phyloP scores from a whole-genome alignment of 306 rosid species.

The Cicer judaicum region DNA sequence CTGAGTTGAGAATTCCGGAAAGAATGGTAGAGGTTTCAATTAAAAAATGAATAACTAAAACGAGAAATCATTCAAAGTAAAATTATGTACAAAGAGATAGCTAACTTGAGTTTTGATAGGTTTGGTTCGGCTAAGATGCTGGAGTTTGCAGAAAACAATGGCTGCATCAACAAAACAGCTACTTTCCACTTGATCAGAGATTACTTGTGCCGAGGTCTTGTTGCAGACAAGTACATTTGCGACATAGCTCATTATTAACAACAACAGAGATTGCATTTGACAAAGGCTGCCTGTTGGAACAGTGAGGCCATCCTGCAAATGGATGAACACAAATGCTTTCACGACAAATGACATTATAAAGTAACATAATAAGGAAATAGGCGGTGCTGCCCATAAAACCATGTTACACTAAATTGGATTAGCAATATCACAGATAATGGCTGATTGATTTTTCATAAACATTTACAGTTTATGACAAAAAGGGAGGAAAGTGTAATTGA shows the following conservation, averaged over 20 bases:
- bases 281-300: constrained; percentile 64
- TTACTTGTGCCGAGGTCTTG: constrained; percentile 59
- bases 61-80: constrained; percentile 42
- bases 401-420: constrained; percentile 15
- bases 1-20: constrained; percentile 55
- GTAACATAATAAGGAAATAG: constrained; percentile 41
- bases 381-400: constrained; percentile 33
- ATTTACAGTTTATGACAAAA: not conserved
- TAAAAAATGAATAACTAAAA: constrained; percentile 29
- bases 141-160: constrained; percentile 89
- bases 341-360: constrained; percentile 39
- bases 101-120: constrained; percentile 84
- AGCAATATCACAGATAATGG: constrained; percentile 27
- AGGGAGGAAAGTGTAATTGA: constrained; percentile 7
- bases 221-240: constrained; percentile 59
- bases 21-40: constrained; percentile 27
- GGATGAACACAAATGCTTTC: constrained; percentile 41
- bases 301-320: constrained; percentile 64
- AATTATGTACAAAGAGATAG: constrained; percentile 40
- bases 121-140: constrained; percentile 67
- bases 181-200: constrained; percentile 69
- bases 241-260: constrained; percentile 78
- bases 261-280: constrained; percentile 78
- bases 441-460: constrained; percentile 16
- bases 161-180: constrained; percentile 86